These are phyloP conservation scores for Cladophialophora yegresii DNA, from an alignment of 2,329 filamentous ascomycete genomes.

Conservation along the genomic window DNA sequence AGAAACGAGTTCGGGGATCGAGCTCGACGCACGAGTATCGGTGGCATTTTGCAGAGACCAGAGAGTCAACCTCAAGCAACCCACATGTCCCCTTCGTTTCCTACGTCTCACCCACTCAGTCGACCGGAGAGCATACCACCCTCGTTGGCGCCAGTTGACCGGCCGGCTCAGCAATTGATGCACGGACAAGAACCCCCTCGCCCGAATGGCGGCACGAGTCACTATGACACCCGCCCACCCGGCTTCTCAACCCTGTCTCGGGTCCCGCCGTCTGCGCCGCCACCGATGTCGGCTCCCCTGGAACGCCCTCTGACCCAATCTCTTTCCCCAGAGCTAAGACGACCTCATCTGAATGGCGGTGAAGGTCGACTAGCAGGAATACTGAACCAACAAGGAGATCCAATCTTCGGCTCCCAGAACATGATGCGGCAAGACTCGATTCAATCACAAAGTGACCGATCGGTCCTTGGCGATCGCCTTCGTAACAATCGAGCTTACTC, in stretches of 20 bases:
- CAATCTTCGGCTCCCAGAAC: slow-evolving; percentile 18
- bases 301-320: slow-evolving; percentile 26
- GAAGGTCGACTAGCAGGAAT: slow-evolving; percentile 29
- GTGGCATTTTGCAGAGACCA: slow-evolving; percentile 47
- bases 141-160: slow-evolving; percentile 22
- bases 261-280: slow-evolving; percentile 14
- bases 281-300: slow-evolving; percentile 10
- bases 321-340: slow-evolving; percentile 33
- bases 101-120: slow-evolving; percentile 19
- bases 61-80: slow-evolving; percentile 40
- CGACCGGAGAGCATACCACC: slow-evolving; percentile 31
- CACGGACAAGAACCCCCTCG: slow-evolving; percentile 25
- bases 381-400: slow-evolving; percentile 25
- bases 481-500: slow-evolving; percentile 42
- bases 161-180: slow-evolving; percentile 9
- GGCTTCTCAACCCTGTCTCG: slow-evolving; percentile 21
- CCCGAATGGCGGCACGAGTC: slow-evolving; percentile 23
- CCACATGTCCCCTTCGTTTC: slow-evolving; percentile 19
- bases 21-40: slow-evolving; percentile 48
- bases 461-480: slow-evolving; percentile 33
- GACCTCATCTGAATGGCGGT: slow-evolving; percentile 27
- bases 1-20: slow-evolving; percentile 34
- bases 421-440: slow-evolving; percentile 37
- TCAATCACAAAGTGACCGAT: slow-evolving; percentile 36
- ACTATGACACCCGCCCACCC: slow-evolving; percentile 36